Base-by-base conservation (phyloP, 2,329 filamentous ascomycete species). In the Volutella citrinella region DNA sequence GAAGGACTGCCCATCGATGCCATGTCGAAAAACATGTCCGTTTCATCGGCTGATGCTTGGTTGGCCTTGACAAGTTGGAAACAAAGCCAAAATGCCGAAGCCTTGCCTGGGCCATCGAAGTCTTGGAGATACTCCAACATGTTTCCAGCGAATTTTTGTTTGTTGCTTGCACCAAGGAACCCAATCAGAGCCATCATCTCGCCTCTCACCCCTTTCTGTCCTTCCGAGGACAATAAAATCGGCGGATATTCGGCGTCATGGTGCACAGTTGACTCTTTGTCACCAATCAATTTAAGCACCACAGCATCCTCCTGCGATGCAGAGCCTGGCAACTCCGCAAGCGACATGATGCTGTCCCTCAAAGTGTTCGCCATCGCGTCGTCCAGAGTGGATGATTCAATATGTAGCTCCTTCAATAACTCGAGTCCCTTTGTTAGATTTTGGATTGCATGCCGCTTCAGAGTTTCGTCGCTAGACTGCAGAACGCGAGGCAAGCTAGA, bases 61-160 rank as follows among this genome's bases (percentile, higher is more conserved):
- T 72, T 68, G 5, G 75, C 70, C 51, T 81, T 80, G 8, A 90
- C 61, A 3, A 91, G 71, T 46, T 85, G 78, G 36, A 90, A 78
- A 1, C 84, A 76, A 4, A 95, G 67, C 90, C 90, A 96, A 49
- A 87, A 85, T 4, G 82, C 78, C 10, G 87, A 79, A 17, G 91
- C 60, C 43, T 81, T 76, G 21, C 69, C 67, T 13, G 77, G 67
- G 1, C 78, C 76, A 5, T 71, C 66, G 4, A 76, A 74, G 19
- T 76, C 69, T 32, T 77, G 74, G 5, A 83, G 62, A 35, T 76
- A 74, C 27, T 79, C 74, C 17, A 90, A 64, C 60, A 95, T 75
- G 15, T 79, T 76, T 13, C 69, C 69, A 5, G 80, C 78, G 29
- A 94, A 69, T 10, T 62, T 71, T 38, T 80, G 75, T 29, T 76